phyloP scores from a whole-genome alignment of 1,139 yeast genomes.

The Blastobotrys illinoisensis region DNA sequence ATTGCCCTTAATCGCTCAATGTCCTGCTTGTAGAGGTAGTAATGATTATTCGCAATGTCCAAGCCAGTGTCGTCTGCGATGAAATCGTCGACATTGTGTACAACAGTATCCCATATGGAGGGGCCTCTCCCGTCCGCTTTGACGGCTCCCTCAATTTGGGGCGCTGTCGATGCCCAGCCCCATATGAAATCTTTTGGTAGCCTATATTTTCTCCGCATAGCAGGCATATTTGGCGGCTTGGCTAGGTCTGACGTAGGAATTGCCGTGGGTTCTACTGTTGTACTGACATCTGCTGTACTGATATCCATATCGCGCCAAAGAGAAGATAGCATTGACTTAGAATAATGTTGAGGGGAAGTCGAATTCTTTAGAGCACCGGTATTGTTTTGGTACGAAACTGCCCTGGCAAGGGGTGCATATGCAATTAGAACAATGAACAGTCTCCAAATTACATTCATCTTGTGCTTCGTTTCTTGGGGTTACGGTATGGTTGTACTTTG shows the following conservation, averaged over 20 bases:
- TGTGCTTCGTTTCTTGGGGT: no score
- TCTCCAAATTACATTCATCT: no score
- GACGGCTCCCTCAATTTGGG: conserved; percentile 38
- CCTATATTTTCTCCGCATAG: conserved; percentile 2
- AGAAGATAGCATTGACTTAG: conserved; percentile 6
- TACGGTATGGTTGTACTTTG: no score
- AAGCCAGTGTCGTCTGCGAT: conserved; percentile 28
- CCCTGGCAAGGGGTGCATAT: no score
- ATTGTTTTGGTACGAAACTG: background rate
- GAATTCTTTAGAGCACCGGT: background rate
- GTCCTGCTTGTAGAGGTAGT: conserved; percentile 36
- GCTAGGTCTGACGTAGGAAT: conserved; percentile 13
- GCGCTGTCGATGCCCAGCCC: conserved; percentile 27
- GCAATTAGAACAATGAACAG: no score
- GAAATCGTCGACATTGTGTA: conserved; percentile 20
- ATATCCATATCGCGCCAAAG: conserved; percentile 13
- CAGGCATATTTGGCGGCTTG: conserved; percentile 19
- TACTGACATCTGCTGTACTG: conserved; percentile 11
- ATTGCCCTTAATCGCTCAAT: conserved; percentile 33
- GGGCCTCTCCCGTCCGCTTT: conserved; percentile 37
- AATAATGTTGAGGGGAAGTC: background rate
- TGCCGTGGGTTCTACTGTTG: conserved; percentile 15
- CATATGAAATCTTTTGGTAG: conserved; percentile 22
- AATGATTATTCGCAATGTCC: conserved; percentile 35
- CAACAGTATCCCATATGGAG: conserved; percentile 30